Conservation (phyloP, 1,139 yeast genomes). For the Kurtzmaniella quercitrusa region DNA sequence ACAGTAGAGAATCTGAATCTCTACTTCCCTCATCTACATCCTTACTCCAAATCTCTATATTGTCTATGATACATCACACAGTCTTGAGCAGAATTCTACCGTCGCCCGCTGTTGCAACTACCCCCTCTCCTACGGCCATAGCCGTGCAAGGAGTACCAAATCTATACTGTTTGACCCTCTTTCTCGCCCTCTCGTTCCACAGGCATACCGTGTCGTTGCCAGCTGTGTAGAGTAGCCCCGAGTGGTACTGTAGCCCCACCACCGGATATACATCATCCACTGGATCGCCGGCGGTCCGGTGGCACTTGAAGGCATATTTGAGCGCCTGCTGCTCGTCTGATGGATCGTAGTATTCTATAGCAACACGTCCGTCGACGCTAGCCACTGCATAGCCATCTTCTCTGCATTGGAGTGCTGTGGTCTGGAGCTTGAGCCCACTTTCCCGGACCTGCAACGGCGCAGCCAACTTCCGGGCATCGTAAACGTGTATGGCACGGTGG, state of each 20-base stretch:
- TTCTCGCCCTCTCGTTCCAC: constrained; percentile 70
- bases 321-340: constrained; percentile 40
- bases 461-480: constrained; percentile 46
- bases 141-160: background rate
- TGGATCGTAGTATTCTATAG: constrained; percentile 67
- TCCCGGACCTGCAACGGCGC: constrained; percentile 52
- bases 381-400: constrained; percentile 67
- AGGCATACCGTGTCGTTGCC: constrained; percentile 76
- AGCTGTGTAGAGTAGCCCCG: constrained; percentile 53
- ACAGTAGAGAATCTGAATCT: no score
- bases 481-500: constrained; percentile 51
- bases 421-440: constrained; percentile 71
- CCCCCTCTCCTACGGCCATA: background rate
- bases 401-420: constrained; percentile 52
- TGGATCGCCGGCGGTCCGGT: constrained; percentile 33
- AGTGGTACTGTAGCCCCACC: constrained; percentile 58
- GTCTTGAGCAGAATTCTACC: constrained; percentile 3
- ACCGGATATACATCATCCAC: constrained; percentile 75
- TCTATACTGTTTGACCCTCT: constrained; percentile 52
- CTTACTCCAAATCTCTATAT: no score
- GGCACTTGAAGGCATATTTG: constrained; percentile 83
- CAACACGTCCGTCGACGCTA: constrained; percentile 85
- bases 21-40: no score
- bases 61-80: background rate
- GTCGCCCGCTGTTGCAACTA: background rate